Base-by-base conservation (phyloP, 2,329 filamentous ascomycete species). In the Aspergillus versicolor region DNA sequence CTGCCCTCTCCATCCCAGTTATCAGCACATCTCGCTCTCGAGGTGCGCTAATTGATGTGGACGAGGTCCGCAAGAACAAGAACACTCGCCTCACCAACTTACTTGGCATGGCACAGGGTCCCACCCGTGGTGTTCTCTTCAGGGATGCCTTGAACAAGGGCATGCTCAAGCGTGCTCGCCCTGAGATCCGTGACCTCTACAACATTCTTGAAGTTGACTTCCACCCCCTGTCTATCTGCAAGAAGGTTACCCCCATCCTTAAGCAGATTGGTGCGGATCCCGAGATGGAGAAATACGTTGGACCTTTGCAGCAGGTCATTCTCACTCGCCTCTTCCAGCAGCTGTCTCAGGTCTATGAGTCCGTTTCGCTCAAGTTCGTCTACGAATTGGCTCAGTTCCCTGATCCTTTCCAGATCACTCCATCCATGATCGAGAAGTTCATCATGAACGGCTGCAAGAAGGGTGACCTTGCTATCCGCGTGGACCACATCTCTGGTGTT, bases 401-500 rank as follows among this genome's bases (percentile, higher is more conserved):
- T 9, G 92, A 96, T 73, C 91, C 94, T 42, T 97, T 95, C 84
- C 89, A 97, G 78, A 92, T 97, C 65, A 89, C 85, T 62, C 88
- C 90, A 53, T 87, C 88, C 64, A 96, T 91, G 61, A 95, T 99
- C 65, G 94, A 99, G 82, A 99, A 97, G 81, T 99, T 99, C 83
- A 97, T 99, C 83, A 99, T 99, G 94, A 99, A 99, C 77, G 94
- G 94, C 63, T 97, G 96, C 85, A 99, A 99, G 87, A 99, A 99
- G 85, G 94, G 94, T 56, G 94, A 99, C 69, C 84, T 99, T 45
- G 90, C 94, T 53, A 95, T 99, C 68, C 92, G 94, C 61, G 91
- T 97, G 77, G 91, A 97, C 73, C 94, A 99, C 73, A 92, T 92
- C 61, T 93, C 92, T 53, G 92, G 94, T 59, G 90, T 97, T 49